Conservation (phyloP, 2,329 filamentous ascomycete genomes). For the Aspergillus ochraceoroseus region DNA sequence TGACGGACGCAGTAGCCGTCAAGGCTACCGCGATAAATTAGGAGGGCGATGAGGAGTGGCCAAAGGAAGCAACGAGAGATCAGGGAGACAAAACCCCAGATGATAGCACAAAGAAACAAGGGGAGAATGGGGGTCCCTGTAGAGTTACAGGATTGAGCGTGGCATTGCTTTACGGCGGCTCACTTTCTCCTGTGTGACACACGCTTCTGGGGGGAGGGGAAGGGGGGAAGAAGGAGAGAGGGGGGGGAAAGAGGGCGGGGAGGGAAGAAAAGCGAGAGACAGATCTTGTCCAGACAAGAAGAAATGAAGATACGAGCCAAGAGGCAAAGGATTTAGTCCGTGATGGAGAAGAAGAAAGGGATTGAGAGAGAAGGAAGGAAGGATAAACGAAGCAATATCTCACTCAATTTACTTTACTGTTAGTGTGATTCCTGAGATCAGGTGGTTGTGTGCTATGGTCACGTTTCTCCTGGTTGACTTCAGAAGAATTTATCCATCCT, state of each 20-base stretch:
- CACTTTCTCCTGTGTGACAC: not conserved
- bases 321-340: slow-evolving; percentile 1
- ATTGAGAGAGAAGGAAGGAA: slow-evolving; percentile 5
- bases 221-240: slow-evolving; percentile 1
- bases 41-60: slow-evolving; percentile 1
- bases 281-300: slow-evolving; percentile 13
- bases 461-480: too few relatives aligned
- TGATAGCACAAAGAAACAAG: too few relatives aligned
- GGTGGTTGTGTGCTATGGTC: too few relatives aligned
- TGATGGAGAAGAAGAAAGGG: slow-evolving; percentile 1
- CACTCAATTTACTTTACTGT: too few relatives aligned
- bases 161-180: slow-evolving; percentile 10
- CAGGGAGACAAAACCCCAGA: not conserved
- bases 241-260: not conserved
- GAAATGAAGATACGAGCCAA: too few relatives aligned
- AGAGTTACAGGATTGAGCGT: slow-evolving; percentile 12
- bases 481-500: too few relatives aligned
- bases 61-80: slow-evolving; percentile 1
- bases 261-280: slow-evolving; percentile 1
- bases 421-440: too few relatives aligned
- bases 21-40: not conserved
- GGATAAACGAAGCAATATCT: too few relatives aligned
- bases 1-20: slow-evolving; percentile 19
- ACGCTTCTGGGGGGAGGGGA: slow-evolving; percentile 5
- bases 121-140: too few relatives aligned